Conservation (phyloP, 225 moss, liverwort and hornwort genomes). For the Climacium dendroides region DNA sequence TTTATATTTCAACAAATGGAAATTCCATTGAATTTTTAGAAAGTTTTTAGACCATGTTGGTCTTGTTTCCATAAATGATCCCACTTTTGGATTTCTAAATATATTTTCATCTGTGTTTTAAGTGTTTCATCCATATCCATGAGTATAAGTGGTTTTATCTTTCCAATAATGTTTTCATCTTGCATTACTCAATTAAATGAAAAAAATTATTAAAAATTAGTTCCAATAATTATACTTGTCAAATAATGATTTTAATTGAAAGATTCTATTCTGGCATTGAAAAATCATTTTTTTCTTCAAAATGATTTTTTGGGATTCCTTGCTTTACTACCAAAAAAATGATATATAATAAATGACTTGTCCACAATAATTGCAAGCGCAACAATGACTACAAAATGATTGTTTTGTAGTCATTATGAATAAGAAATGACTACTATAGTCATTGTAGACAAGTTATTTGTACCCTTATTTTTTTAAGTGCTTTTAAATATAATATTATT, state of each 20-base stretch:
- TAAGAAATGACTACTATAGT: too few relatives aligned
- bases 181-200: background rate
- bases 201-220: background rate
- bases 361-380: too few relatives aligned
- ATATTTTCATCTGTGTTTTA: background rate
- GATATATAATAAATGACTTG: too few relatives aligned
- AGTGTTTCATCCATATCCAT: background rate
- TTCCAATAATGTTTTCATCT: background rate
- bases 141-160: background rate
- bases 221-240: background rate
- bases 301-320: background rate
- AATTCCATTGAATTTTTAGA: background rate
- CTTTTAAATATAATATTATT: too few relatives aligned
- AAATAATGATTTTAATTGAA: background rate
- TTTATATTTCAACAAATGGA: fast-evolving
- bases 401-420: too few relatives aligned
- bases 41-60: background rate
- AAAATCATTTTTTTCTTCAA: background rate
- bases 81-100: background rate
- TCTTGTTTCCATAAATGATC: background rate
- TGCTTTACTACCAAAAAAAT: too few relatives aligned
- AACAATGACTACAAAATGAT: too few relatives aligned
- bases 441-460: too few relatives aligned
- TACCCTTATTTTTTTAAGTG: too few relatives aligned
- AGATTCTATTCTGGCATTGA: background rate